A percentile compares a stretch with the other conserved stretches of the same genome.
Conservation (phyloP, 768 basidiomycete species). For the Mycena venus region DNA sequence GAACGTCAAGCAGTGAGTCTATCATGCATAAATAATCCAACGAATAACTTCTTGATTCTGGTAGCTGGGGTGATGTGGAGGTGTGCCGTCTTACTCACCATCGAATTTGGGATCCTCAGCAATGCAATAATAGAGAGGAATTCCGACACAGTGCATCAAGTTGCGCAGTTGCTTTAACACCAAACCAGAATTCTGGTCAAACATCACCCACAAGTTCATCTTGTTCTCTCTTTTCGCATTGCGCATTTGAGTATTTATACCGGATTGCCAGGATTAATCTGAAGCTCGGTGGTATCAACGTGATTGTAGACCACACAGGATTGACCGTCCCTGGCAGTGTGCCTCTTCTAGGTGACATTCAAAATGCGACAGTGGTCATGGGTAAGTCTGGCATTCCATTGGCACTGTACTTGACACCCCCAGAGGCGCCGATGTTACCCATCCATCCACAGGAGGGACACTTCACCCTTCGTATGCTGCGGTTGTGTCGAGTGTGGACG, state of each 20-base stretch:
- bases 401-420: constrained; percentile 78
- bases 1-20: constrained; percentile 82
- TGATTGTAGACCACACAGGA: constrained; percentile 70
- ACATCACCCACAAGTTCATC: not conserved
- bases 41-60: not conserved
- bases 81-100: not conserved
- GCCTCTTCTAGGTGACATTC: not conserved
- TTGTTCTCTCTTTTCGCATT: not conserved
- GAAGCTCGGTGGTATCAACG: constrained; percentile 87
- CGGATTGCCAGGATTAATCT: constrained; percentile 37
- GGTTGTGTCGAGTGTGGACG: constrained; percentile 83
- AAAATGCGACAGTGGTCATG: constrained; percentile 5
- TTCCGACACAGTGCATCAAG: not conserved
- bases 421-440: constrained; percentile 66
- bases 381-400: constrained; percentile 69
- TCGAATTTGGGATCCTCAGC: not conserved
- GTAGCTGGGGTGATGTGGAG: not conserved
- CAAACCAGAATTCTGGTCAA: not conserved
- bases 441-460: not conserved
- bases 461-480: constrained; percentile 77
- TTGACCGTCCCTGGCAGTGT: not conserved
- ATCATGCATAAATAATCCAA: not conserved
- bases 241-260: not conserved
- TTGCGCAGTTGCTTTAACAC: not conserved
- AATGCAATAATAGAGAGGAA: not conserved